Evolutionary conservation across 129 eudicot genomes (phyloP).

Genomic region (Centaurea solstitialis): DNA sequence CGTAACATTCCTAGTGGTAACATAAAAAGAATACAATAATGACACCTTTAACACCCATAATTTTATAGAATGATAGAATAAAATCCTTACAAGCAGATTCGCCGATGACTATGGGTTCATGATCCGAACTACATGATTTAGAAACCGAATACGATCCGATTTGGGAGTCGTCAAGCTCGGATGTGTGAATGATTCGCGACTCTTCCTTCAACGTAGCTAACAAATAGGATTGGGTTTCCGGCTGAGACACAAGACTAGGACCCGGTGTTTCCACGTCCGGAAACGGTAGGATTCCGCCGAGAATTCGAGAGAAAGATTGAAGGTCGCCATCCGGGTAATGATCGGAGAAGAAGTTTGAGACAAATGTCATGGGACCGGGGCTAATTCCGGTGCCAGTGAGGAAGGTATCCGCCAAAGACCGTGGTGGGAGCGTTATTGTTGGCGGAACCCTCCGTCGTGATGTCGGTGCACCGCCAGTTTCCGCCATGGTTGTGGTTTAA

Average conservation of each 20-base stretch:
- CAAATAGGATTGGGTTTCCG: background rate
- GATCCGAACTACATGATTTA: background rate
- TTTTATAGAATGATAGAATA: background rate
- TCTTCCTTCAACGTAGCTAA: background rate
- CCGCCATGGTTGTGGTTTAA: background rate
- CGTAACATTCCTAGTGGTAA: background rate
- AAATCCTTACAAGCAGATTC: background rate
- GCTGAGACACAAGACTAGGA: background rate
- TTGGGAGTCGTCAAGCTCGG: too few relatives aligned
- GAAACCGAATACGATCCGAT: background rate
- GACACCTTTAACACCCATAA: background rate
- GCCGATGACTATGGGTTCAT: background rate
- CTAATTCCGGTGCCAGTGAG: slow-evolving; percentile 16
- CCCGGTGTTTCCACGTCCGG: background rate
- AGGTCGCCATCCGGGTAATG: slow-evolving; percentile 26
- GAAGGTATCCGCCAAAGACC: slow-evolving; percentile 4
- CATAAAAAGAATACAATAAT: background rate
- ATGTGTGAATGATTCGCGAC: too few relatives aligned
- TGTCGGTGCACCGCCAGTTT: background rate
- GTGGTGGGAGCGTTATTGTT: slow-evolving; percentile 23
- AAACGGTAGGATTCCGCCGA: slow-evolving; percentile 13
- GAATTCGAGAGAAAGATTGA: slow-evolving; percentile 20
- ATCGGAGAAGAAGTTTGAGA: slow-evolving; percentile 34
- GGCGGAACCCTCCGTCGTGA: slow-evolving; percentile 13
- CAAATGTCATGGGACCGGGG: slow-evolving; percentile 41